Percentiles rank a stretch among this genome's conserved stretches.
Evolutionary conservation across 2,329 filamentous ascomycete species (phyloP).

Genomic region (Talaromyces sp.): DNA sequence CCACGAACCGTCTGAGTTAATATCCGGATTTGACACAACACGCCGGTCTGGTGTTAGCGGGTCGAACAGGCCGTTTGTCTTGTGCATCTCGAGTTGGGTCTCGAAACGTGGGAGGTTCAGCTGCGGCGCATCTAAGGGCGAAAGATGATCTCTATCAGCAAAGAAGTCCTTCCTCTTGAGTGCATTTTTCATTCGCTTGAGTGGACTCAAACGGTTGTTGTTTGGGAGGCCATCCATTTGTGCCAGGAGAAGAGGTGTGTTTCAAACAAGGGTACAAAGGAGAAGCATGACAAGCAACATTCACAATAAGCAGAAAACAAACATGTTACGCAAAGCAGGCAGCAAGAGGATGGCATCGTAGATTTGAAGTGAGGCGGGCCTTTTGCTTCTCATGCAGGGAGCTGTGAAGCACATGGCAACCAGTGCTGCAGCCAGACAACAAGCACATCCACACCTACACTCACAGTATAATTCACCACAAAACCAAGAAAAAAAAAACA

Average conservation of each 20-base stretch:
- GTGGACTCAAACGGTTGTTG: conserved; percentile 7
- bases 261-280: background rate
- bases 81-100: conserved; percentile 38
- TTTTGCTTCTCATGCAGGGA: conserved; percentile 8
- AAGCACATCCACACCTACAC: background rate
- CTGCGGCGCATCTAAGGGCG: conserved; percentile 25
- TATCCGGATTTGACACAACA: conserved; percentile 16
- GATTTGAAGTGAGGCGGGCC: background rate
- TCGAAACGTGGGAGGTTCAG: conserved; percentile 36
- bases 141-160: conserved; percentile 19
- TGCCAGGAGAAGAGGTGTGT: background rate
- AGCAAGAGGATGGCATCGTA: background rate
- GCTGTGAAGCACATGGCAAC: conserved; percentile 1
- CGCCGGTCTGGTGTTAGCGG: conserved; percentile 18
- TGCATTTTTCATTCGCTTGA: conserved; percentile 23
- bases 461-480: background rate
- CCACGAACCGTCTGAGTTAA: conserved; percentile 20
- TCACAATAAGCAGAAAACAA: background rate
- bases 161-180: conserved; percentile 4
- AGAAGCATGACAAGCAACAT: background rate
- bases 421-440: background rate
- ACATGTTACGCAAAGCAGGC: background rate
- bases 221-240: conserved; percentile 3
- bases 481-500: background rate
- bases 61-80: conserved; percentile 34